These are phyloP conservation scores for Dovyalis caffra DNA, from an alignment of 345 rosid species.

Conservation along the genomic window DNA sequence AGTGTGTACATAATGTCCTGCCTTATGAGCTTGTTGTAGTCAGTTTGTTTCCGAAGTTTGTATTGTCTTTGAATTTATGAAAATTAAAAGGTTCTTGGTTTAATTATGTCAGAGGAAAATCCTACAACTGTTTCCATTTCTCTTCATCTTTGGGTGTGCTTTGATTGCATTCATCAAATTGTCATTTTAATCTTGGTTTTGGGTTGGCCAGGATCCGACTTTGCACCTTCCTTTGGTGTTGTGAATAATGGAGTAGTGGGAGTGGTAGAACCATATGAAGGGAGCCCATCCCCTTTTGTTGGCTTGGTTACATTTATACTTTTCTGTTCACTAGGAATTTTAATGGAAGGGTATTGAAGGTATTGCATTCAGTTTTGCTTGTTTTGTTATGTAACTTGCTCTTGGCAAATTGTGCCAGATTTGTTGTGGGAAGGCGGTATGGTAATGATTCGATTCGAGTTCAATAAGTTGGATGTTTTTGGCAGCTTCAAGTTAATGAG, in stretches of 20 bases:
- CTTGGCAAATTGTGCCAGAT: too few relatives aligned
- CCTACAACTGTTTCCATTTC: background rate
- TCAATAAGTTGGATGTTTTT: too few relatives aligned
- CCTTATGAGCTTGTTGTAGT: background rate
- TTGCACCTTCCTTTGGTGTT: background rate
- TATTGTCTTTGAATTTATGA: background rate
- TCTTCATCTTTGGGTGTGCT: background rate
- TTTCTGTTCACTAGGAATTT: background rate
- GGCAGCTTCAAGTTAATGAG: too few relatives aligned
- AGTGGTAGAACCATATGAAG: background rate
- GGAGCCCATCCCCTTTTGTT: background rate
- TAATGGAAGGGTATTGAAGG: background rate
- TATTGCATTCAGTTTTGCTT: background rate
- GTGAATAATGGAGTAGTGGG: background rate
- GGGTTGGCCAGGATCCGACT: background rate
- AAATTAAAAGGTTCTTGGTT: background rate
- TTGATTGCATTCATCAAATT: background rate
- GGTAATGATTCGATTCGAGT: too few relatives aligned
- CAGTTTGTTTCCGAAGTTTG: background rate
- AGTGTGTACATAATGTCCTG: background rate
- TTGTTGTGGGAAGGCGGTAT: too few relatives aligned
- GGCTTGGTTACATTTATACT: background rate
- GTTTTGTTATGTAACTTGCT: too few relatives aligned
- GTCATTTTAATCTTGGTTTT: background rate
- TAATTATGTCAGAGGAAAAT: background rate